Base-by-base conservation (phyloP, 371 early-diverging fungal species). In the Syncephalastrum contaminatum region DNA sequence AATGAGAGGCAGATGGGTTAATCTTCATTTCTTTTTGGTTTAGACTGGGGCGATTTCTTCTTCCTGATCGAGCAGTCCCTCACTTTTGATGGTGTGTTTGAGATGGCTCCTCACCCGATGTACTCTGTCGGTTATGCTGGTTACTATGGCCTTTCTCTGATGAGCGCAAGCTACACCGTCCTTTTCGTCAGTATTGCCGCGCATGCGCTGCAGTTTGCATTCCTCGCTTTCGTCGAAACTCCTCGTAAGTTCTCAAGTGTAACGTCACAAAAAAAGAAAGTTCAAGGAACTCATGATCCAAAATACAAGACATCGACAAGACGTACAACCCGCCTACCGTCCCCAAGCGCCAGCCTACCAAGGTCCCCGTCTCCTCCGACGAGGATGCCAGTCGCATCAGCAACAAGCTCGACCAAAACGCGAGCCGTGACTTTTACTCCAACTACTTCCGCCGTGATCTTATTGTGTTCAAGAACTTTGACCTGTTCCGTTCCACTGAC, bases 1-100 rank as follows among this genome's bases (percentile, higher is more conserved):
- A 39, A 36, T 56, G 42, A 15, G 27, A 30, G 5, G 36, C 10
- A 10, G 36, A 30, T 30, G 36, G 36, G 30, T 2, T 2, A 20
- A 10, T 21, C 44, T 25, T 25, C n/a, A 15, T 12, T 43, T 18
- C 2, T 47, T 30, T 25, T 21, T 53, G 16, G 24, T 41, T 22
- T 68, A 91, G 91, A 97, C 71, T 97, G 97, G 97, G 98, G 97
- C 41, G 97, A 97, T 69, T 98, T 98, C 70, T 98, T 97, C 83
- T 96, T 96, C 71, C 75, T 94, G 55, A 82, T 94, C 39, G 91
- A 93, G 50, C 88, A 90, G 62, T 85, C 88, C 12, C 72, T 94
- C 46, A 93, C 92, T 0, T 94, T 94, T 64, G 93, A 95, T 70
- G 95, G 95, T 25, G 94, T 94, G 0, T 96, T 95, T 70, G 97